Evolutionary conservation across 148 eudicot genomes (phyloP).

Genomic region (Vaccinium corymbosum): DNA sequence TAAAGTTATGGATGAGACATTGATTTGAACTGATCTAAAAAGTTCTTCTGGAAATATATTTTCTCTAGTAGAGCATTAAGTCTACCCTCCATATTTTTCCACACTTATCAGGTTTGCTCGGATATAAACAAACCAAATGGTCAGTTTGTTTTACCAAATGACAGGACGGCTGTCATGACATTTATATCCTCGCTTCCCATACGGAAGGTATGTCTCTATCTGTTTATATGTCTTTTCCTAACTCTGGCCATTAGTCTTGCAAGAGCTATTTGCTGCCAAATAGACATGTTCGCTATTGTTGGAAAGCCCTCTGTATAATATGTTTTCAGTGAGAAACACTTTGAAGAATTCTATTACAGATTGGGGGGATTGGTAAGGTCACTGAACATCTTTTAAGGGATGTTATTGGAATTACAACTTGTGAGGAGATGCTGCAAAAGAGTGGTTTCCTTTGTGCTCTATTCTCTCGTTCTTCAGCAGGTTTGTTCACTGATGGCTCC

Average conservation of each 20-base stretch:
- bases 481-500: constrained; percentile 28
- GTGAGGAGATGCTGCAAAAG: constrained; percentile 82
- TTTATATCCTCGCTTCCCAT: constrained; percentile 93
- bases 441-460: constrained; percentile 74
- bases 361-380: constrained; percentile 98
- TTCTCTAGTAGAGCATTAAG: neutral
- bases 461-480: constrained; percentile 87
- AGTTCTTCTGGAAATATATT: neutral
- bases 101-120: constrained; percentile 66
- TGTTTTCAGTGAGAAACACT: constrained; percentile 8
- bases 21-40: neutral
- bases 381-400: constrained; percentile 79
- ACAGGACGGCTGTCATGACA: constrained; percentile 79
- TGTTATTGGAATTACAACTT: constrained; percentile 71
- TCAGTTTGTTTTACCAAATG: constrained; percentile 83
- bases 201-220: constrained; percentile 61
- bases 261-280: neutral
- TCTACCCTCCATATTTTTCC: neutral
- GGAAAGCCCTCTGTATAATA: neutral
- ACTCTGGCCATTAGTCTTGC: neutral
- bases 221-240: constrained; percentile 1
- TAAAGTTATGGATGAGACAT: neutral
- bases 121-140: constrained; percentile 99
- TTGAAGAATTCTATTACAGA: constrained; percentile 40
- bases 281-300: neutral